Evolutionary conservation across 108 stramenopile species (phyloP).

Genomic region (Epithemia pelagica): DNA sequence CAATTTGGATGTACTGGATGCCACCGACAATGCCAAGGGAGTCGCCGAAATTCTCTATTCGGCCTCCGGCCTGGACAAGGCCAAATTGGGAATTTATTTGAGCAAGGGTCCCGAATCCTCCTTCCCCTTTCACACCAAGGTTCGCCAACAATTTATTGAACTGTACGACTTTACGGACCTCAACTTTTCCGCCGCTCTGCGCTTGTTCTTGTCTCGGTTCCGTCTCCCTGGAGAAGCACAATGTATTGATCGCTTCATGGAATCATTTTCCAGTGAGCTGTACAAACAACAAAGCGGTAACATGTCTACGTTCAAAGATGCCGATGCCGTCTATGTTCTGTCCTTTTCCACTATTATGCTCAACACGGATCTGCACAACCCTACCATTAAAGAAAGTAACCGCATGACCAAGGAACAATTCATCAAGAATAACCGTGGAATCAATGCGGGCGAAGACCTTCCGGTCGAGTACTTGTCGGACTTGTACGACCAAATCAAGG

Average conservation of each 20-base stretch:
- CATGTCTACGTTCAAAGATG: constrained; percentile 45
- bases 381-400: constrained; percentile 77
- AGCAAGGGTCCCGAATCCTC: constrained; percentile 84
- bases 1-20: constrained; percentile 50
- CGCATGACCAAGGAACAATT: constrained; percentile 91
- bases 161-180: constrained; percentile 72
- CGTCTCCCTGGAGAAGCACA: constrained; percentile 96
- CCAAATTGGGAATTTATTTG: constrained; percentile 84
- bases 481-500: constrained; percentile 82
- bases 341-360: constrained; percentile 93
- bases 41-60: constrained; percentile 80
- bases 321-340: constrained; percentile 92
- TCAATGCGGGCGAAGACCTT: constrained; percentile 87
- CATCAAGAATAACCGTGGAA: constrained; percentile 86
- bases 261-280: constrained; percentile 79
- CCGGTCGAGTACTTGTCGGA: constrained; percentile 61
- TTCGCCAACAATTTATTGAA: constrained; percentile 49
- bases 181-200: constrained; percentile 76
- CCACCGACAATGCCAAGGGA: constrained; percentile 5
- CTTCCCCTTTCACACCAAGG: constrained; percentile 85
- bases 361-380: constrained; percentile 90
- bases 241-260: constrained; percentile 95
- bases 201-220: constrained; percentile 79
- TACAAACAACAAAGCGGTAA: constrained; percentile 44
- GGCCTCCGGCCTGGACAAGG: constrained; percentile 85